Percentiles rank a stretch among this genome's conserved stretches.
These are phyloP conservation scores for Dictyostelium citrinum DNA, from an alignment of 78 protist genomes.

Conservation along the genomic window DNA sequence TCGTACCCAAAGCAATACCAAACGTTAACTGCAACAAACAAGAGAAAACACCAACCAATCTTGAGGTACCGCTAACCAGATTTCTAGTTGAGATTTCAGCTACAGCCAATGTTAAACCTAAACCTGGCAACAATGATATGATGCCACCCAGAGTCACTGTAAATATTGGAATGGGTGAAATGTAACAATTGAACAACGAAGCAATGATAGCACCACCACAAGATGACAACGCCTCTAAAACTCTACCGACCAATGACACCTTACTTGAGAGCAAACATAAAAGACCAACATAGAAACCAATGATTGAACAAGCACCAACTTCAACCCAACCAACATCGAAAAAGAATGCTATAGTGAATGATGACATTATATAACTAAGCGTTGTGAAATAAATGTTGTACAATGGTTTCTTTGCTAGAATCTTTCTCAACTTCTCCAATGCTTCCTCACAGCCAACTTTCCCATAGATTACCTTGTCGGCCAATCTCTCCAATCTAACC, in stretches of 20 bases:
- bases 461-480: constrained; percentile 58
- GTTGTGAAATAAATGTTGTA: constrained; percentile 9
- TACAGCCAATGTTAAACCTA: constrained; percentile 36
- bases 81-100: constrained; percentile 63
- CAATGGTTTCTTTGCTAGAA: constrained; percentile 27
- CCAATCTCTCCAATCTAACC: constrained; percentile 24
- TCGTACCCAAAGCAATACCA: constrained; percentile 73
- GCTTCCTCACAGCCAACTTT: constrained; percentile 9
- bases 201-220: constrained; percentile 65
- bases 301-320: constrained; percentile 41
- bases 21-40: constrained; percentile 52
- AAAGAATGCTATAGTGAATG: constrained; percentile 48
- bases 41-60: constrained; percentile 66
- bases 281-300: constrained; percentile 60
- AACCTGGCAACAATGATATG: constrained; percentile 53
- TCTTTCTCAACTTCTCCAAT: neutral
- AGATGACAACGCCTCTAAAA: constrained; percentile 51
- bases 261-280: neutral
- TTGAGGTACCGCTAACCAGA: constrained; percentile 50
- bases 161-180: constrained; percentile 23
- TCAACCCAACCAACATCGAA: constrained; percentile 48
- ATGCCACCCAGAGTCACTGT: constrained; percentile 43
- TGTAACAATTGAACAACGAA: constrained; percentile 23
- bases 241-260: constrained; percentile 59
- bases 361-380: constrained; percentile 19